These are phyloP conservation scores for Xylaria sp. DNA, from an alignment of 2,329 filamentous ascomycete species.

Conservation along the genomic window DNA sequence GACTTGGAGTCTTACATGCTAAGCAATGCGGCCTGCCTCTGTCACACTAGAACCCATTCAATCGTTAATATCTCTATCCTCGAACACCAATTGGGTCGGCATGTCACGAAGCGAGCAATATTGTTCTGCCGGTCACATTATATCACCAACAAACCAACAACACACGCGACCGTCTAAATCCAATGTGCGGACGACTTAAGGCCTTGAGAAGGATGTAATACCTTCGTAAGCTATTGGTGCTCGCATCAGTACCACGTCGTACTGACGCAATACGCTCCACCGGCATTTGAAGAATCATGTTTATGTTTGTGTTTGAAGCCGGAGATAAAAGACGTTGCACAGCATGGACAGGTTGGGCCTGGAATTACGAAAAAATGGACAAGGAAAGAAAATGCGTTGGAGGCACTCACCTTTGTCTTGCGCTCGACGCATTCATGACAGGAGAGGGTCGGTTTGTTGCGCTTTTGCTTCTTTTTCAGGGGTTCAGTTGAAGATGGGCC, in stretches of 20 bases:
- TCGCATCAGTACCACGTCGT: constrained; percentile 45
- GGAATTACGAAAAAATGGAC: not conserved
- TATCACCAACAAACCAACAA: constrained; percentile 15
- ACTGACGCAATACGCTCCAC: constrained; percentile 42
- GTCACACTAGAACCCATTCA: constrained; percentile 68
- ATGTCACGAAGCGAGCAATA: constrained; percentile 17
- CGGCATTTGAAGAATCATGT: constrained; percentile 21
- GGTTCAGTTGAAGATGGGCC: constrained; percentile 49
- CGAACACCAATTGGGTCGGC: constrained; percentile 27
- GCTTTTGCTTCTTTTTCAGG: constrained; percentile 78
- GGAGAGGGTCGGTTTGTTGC: constrained; percentile 84
- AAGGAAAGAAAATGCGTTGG: not conserved
- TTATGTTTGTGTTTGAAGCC: constrained; percentile 23
- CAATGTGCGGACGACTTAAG: constrained; percentile 9
- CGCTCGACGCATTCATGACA: constrained; percentile 83
- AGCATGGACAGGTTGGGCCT: not conserved
- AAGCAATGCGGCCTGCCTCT: constrained; percentile 75
- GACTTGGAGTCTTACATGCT: constrained; percentile 61
- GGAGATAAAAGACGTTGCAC: constrained; percentile 13
- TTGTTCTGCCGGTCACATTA: constrained; percentile 9
- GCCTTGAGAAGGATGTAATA: constrained; percentile 12
- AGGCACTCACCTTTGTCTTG: constrained; percentile 75
- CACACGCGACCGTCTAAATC: constrained; percentile 16
- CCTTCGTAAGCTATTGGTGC: constrained; percentile 25
- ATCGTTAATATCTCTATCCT: constrained; percentile 33